Percentiles rank a stretch among this genome's conserved stretches.
Conservation (phyloP, 371 early-diverging fungal species). For the Entomophthora muscae region DNA sequence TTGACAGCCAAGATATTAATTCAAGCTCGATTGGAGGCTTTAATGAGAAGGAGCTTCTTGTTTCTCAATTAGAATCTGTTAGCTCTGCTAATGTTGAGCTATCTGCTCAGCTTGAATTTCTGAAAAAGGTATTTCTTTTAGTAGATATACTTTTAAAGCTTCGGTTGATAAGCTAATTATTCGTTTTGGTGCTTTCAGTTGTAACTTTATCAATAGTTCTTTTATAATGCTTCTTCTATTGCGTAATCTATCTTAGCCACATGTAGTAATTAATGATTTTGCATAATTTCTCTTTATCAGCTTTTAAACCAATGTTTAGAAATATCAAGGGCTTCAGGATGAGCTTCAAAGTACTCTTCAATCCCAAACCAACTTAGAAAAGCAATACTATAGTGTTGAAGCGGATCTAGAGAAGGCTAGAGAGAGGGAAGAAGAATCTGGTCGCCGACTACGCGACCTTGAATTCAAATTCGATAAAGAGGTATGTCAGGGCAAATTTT, state of each 20-base stretch:
- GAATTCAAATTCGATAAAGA: neutral
- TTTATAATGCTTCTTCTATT: neutral
- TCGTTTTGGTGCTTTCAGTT: neutral
- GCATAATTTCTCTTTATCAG: neutral
- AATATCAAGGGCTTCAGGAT: constrained; percentile 6
- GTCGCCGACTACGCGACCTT: neutral
- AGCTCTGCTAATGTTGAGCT: neutral
- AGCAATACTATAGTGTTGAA: constrained; percentile 1
- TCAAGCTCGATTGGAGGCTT: neutral
- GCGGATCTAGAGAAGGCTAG: neutral
- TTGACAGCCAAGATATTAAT: neutral
- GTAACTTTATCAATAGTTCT: neutral
- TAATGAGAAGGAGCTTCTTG: neutral
- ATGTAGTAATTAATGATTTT: neutral
- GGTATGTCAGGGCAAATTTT: neutral
- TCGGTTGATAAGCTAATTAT: neutral
- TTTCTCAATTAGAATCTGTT: neutral
- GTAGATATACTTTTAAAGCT: too few relatives aligned
- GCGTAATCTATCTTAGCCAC: neutral
- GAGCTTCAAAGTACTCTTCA: neutral
- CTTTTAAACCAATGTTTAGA: constrained; percentile 1
- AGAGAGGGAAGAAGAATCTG: neutral
- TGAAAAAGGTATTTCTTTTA: neutral
- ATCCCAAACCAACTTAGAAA: constrained; percentile 7
- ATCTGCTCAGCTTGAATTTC: neutral